A percentile compares a stretch with the other conserved stretches of the same genome.
phyloP scores from a whole-genome alignment of 1,139 yeast species.

The Kodamaea suecica region DNA sequence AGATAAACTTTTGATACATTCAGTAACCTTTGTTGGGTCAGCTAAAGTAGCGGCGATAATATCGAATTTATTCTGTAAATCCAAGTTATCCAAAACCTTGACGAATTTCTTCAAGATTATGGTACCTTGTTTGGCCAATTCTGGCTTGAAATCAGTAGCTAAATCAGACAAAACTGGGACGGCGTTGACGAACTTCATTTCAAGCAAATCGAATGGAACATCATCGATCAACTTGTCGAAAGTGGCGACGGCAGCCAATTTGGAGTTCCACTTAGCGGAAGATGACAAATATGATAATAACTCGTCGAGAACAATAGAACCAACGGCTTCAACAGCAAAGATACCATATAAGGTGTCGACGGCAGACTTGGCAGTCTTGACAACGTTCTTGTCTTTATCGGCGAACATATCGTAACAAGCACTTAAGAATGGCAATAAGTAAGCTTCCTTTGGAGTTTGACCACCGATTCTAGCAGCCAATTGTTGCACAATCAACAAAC shows the following conservation, averaged over 20 bases:
- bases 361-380: constrained; percentile 75
- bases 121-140: constrained; percentile 82
- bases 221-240: constrained; percentile 75
- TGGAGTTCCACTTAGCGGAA: constrained; percentile 93
- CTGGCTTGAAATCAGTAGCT: constrained; percentile 95
- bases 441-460: constrained; percentile 71
- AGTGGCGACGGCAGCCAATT: constrained; percentile 71
- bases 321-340: constrained; percentile 78
- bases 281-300: constrained; percentile 64
- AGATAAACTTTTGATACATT: constrained; percentile 83
- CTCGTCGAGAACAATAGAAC: constrained; percentile 62
- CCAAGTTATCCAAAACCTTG: constrained; percentile 84
- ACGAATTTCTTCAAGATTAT: constrained; percentile 69
- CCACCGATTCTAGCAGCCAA: constrained; percentile 67
- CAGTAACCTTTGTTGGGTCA: constrained; percentile 84
- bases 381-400: constrained; percentile 84
- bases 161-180: constrained; percentile 85
- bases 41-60: constrained; percentile 85
- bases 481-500: constrained; percentile 64
- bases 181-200: constrained; percentile 70
- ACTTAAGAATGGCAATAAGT: constrained; percentile 55
- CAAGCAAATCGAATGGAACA: constrained; percentile 82
- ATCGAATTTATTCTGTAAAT: constrained; percentile 81
- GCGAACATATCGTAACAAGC: constrained; percentile 63
- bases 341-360: constrained; percentile 64